Evolutionary conservation across 2,329 filamentous ascomycete genomes (phyloP).

Genomic region (Colletotrichum eremochloae): DNA sequence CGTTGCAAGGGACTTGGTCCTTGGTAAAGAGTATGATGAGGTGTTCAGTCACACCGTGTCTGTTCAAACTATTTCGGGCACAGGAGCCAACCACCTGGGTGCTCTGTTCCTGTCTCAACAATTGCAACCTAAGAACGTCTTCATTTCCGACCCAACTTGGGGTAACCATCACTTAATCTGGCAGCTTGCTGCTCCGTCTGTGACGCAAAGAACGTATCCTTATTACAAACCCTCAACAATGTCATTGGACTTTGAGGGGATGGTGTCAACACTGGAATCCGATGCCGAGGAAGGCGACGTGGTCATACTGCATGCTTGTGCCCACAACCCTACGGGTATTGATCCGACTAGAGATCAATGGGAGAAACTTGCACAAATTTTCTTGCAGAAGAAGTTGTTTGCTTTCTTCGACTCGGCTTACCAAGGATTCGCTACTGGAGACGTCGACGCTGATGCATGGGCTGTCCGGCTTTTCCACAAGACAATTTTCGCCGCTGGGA

Average conservation of each 20-base stretch:
- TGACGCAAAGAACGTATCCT: slow-evolving; percentile 45
- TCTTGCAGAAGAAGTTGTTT: slow-evolving; percentile 47
- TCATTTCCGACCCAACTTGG: slow-evolving; percentile 51
- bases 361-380: slow-evolving; percentile 47
- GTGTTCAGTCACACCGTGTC: slow-evolving; percentile 33
- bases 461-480: slow-evolving; percentile 48
- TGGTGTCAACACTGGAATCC: slow-evolving; percentile 43
- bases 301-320: slow-evolving; percentile 50
- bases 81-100: slow-evolving; percentile 47
- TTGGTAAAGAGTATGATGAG: slow-evolving; percentile 33
- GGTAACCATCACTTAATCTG: slow-evolving; percentile 50
- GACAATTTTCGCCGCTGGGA: slow-evolving; percentile 42
- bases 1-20: slow-evolving; percentile 45
- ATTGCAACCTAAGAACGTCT: slow-evolving; percentile 45
- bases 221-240: slow-evolving; percentile 46
- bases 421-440: slow-evolving; percentile 52
- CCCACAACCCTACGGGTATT: slow-evolving; percentile 52
- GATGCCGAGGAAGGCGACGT: slow-evolving; percentile 47
- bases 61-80: slow-evolving; percentile 49
- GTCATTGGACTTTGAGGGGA: slow-evolving; percentile 47
- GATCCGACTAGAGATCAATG: slow-evolving; percentile 50
- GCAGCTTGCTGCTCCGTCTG: slow-evolving; percentile 41
- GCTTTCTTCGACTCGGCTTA: slow-evolving; percentile 52
- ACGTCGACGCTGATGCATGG: slow-evolving; percentile 49
- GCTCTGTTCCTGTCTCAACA: slow-evolving; percentile 46